Evolutionary conservation across 192 early-diverging fungal genomes (phyloP).

Genomic region (Gryganskiella cystojenkinii): DNA sequence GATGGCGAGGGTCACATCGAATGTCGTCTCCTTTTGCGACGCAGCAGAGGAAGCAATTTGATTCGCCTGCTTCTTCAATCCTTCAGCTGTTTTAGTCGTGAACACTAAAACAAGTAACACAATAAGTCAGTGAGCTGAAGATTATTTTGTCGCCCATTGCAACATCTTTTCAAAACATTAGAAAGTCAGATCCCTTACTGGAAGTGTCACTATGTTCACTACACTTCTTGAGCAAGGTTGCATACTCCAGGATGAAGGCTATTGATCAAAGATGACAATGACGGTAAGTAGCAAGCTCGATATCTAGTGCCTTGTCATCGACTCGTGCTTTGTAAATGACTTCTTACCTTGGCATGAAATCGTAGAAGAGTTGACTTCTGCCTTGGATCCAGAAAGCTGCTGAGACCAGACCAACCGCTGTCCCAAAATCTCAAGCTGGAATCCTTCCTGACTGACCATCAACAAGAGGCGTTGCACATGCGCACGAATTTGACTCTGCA

Average conservation of each 20-base stretch:
- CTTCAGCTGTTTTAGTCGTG: constrained; percentile 17
- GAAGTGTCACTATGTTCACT: constrained; percentile 9
- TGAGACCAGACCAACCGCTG: constrained; percentile 48
- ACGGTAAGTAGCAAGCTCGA: too few relatives aligned
- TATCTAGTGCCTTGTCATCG: too few relatives aligned
- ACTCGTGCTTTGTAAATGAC: too few relatives aligned
- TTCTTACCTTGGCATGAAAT: constrained; percentile 19
- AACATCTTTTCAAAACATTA: background rate
- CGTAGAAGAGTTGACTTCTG: constrained; percentile 11
- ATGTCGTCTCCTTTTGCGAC: constrained; percentile 26
- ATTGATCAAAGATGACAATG: too few relatives aligned
- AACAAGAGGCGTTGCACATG: constrained; percentile 24
- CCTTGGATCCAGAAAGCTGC: constrained; percentile 27
- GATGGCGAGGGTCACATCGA: constrained; percentile 37
- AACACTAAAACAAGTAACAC: constrained; percentile 12
- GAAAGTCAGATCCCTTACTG: constrained; percentile 7
- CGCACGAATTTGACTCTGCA: constrained; percentile 20
- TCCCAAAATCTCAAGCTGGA: constrained; percentile 50
- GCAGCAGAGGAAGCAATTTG: constrained; percentile 16
- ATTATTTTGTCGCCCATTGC: background rate
- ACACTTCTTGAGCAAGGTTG: constrained; percentile 18
- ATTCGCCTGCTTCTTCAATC: constrained; percentile 26
- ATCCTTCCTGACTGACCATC: constrained; percentile 23
- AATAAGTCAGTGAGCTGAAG: background rate
- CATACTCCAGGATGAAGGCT: constrained; percentile 29